Percentiles rank a stretch among this genome's conserved stretches.
phyloP scores from a whole-genome alignment of 2,329 filamentous ascomycete genomes.

The Onygena corvina region DNA sequence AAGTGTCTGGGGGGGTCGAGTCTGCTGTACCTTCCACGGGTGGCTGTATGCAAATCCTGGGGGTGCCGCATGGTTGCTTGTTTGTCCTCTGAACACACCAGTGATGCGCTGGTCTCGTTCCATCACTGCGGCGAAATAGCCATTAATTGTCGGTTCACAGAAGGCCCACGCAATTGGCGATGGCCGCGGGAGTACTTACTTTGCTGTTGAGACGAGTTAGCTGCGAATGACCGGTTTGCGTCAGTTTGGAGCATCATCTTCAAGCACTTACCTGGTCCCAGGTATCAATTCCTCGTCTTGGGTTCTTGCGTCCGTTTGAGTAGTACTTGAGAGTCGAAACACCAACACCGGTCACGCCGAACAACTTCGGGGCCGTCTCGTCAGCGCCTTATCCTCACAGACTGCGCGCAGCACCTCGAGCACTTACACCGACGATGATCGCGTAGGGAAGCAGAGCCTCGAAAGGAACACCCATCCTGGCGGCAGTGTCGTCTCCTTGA shows the following conservation, averaged over 20 bases:
- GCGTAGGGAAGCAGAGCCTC: constrained; percentile 54
- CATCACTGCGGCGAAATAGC: constrained; percentile 44
- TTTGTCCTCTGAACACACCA: constrained; percentile 49
- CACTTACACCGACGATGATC: constrained; percentile 49
- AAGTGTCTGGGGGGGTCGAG: neutral
- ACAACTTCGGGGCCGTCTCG: constrained; percentile 39
- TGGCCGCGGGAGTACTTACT: constrained; percentile 32
- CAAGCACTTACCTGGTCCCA: constrained; percentile 50
- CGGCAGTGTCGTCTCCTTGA: no score
- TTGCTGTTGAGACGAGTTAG: constrained; percentile 34
- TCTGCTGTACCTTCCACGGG: constrained; percentile 49
- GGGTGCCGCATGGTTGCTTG: constrained; percentile 47
- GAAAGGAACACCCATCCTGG: constrained; percentile 53
- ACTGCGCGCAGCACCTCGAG: neutral
- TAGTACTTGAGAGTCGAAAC: constrained; percentile 47
- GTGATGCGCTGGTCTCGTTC: constrained; percentile 53
- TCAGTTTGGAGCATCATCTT: neutral
- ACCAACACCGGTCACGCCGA: constrained; percentile 47
- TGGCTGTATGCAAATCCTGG: constrained; percentile 55
- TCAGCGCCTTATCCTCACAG: constrained; percentile 12
- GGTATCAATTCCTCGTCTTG: constrained; percentile 47
- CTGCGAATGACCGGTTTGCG: neutral
- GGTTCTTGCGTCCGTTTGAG: constrained; percentile 52
- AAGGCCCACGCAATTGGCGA: neutral
- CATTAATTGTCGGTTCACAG: constrained; percentile 2